phyloP scores from a whole-genome alignment of 176 grass and related monocot species.

The Triticum urartu region DNA sequence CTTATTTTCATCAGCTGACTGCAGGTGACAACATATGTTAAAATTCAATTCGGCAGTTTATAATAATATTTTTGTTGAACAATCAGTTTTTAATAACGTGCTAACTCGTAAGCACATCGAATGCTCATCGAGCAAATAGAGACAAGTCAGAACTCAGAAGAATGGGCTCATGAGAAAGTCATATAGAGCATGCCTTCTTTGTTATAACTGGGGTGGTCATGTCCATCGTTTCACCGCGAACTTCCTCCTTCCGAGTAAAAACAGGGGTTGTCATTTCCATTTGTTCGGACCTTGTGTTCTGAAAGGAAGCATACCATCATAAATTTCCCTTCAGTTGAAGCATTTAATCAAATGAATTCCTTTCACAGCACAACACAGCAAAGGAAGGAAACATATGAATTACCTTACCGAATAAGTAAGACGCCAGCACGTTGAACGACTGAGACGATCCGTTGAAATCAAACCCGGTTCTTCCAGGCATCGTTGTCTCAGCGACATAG shows the following conservation, averaged over 20 bases:
- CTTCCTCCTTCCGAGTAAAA: constrained; percentile 54
- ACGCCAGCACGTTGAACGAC: constrained; percentile 77
- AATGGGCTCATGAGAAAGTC: background rate
- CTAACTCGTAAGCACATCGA: background rate
- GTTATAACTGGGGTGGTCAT: constrained; percentile 97
- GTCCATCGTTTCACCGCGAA: constrained; percentile 63
- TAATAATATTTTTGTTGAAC: too few relatives aligned
- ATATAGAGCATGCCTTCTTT: constrained; percentile 43
- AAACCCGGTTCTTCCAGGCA: constrained; percentile 72
- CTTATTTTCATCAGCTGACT: constrained; percentile 46
- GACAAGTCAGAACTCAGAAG: background rate
- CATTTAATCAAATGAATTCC: background rate
- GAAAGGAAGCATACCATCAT: constrained; percentile 14
- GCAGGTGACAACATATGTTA: constrained; percentile 4
- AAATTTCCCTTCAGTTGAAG: background rate
- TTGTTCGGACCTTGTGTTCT: constrained; percentile 69
- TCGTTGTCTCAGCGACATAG: constrained; percentile 73
- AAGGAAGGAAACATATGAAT: constrained; percentile 14
- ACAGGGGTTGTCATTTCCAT: constrained; percentile 99
- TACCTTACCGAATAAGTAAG: constrained; percentile 98
- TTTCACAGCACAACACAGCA: background rate
- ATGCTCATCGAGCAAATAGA: background rate
- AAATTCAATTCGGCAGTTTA: background rate
- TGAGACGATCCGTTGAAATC: constrained; percentile 82
- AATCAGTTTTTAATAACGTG: background rate